Evolutionary conservation across 2,329 filamentous ascomycete genomes (phyloP), one percentile per base, ranked within the genome.

Genomic region (Clonostachys rosea): DNA sequence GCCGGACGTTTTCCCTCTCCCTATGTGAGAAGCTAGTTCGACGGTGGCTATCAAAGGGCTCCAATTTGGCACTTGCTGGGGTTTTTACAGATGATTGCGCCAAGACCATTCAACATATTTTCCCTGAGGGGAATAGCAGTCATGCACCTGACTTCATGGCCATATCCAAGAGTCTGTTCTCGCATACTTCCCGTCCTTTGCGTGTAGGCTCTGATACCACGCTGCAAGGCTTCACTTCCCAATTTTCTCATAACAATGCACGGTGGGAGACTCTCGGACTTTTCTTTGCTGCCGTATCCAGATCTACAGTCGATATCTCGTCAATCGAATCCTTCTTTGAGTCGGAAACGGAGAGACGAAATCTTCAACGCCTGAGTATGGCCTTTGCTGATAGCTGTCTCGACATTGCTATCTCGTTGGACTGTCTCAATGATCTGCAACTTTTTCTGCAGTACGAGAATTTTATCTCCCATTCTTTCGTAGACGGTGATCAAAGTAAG

Each of bases 381-480:
- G 45, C 55, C 18, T 47, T 50, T 13, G 49, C 50, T 14, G 59
- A 60, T 44, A 41, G 37, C 2, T 56, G 52, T 36, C 46, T 62
- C 6, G 56, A 63, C 5, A 50, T 55, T 10, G 52, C 47, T 13
- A 42, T 61, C 3, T 53, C 54, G 2, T 45, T 60, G 1, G 59
- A 63, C 40, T 59, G 55, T 39, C 35, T 75, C 33, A 73, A 74
- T 47, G 69, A 74, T 51, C 52, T 74, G 24, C 70, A 74, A 46
- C 55, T 74, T 4, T 50, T 71, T 5, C 49, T 73, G 6, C 70
- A 74, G 47, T 74, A 73, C 43, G 70, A 74, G 46, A 72, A 70
- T 20, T 73, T 69, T 35, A 71, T 73, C 14, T 54, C 69, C 2
- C 67, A 72, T 47, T 67, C 70, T 1, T 61, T 66, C 35, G 62